These are phyloP conservation scores for Mortierella antarctica DNA, from an alignment of 192 early-diverging fungal species.

Conservation along the genomic window DNA sequence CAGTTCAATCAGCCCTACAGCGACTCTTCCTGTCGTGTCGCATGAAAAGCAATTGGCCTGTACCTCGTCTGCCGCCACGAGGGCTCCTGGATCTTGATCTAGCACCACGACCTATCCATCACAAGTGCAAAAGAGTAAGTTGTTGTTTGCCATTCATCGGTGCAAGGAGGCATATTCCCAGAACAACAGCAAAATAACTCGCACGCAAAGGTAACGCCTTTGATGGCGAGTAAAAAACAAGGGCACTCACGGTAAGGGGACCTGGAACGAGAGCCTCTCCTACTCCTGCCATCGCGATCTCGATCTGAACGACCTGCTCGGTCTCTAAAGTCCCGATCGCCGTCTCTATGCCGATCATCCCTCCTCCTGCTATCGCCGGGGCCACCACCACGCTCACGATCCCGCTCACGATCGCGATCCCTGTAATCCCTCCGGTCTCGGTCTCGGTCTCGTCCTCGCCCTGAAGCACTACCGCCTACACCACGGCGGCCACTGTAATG, in stretches of 20 bases:
- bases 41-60: background rate
- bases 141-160: background rate
- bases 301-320: background rate
- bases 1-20: too few species aligned
- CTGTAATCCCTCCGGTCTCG: conserved; percentile 18
- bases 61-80: conserved; percentile 12
- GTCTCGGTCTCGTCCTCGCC: conserved; percentile 1
- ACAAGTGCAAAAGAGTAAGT: background rate
- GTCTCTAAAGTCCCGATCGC: background rate
- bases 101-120: conserved; percentile 22
- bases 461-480: conserved; percentile 4
- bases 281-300: conserved; percentile 4
- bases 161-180: too few species aligned
- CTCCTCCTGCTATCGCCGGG: conserved; percentile 4
- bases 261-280: conserved; percentile 30
- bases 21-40: too few species aligned
- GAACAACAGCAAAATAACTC: background rate
- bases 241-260: conserved; percentile 31
- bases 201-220: too few species aligned
- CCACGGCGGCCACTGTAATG: conserved; percentile 15
- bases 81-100: conserved; percentile 50
- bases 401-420: conserved; percentile 8
- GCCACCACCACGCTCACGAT: conserved; percentile 6
- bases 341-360: conserved; percentile 2
- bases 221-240: background rate